Evolutionary conservation across 2,329 filamentous ascomycete genomes (phyloP).

Genomic region (Reticulascus tulasneorum): DNA sequence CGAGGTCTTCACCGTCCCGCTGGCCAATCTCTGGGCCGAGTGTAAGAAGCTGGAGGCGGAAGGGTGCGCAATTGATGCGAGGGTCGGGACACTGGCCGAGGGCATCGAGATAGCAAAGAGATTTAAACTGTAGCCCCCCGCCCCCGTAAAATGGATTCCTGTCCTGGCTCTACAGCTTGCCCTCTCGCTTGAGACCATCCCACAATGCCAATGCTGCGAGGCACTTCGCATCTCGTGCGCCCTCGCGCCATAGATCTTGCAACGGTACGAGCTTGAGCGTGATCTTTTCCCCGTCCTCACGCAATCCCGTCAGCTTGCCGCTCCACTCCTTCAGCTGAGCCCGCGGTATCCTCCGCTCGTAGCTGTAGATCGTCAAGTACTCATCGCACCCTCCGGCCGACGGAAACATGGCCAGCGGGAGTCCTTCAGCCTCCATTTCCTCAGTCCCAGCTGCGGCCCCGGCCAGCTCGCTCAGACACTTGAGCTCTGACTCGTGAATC

Average conservation of each 20-base stretch:
- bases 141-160: neutral
- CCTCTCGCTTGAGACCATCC: slow-evolving; percentile 49
- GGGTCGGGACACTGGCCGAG: slow-evolving; percentile 73
- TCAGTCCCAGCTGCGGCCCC: slow-evolving; percentile 20
- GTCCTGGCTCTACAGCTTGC: slow-evolving; percentile 27
- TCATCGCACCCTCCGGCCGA: slow-evolving; percentile 59
- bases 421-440: slow-evolving; percentile 23
- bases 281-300: slow-evolving; percentile 58
- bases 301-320: slow-evolving; percentile 53
- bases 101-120: slow-evolving; percentile 69
- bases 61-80: slow-evolving; percentile 75
- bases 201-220: slow-evolving; percentile 56
- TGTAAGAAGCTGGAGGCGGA: slow-evolving; percentile 63
- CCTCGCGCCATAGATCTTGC: slow-evolving; percentile 54
- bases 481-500: slow-evolving; percentile 44
- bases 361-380: slow-evolving; percentile 53
- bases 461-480: slow-evolving; percentile 49
- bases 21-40: slow-evolving; percentile 61
- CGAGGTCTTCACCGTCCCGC: slow-evolving; percentile 67
- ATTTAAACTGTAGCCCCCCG: slow-evolving; percentile 34
- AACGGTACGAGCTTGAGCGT: slow-evolving; percentile 56
- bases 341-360: slow-evolving; percentile 49
- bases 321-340: slow-evolving; percentile 49
- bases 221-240: slow-evolving; percentile 55
- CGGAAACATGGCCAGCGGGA: slow-evolving; percentile 51